phyloP scores from a whole-genome alignment of 768 basidiomycete genomes.

The Collybia nuda region DNA sequence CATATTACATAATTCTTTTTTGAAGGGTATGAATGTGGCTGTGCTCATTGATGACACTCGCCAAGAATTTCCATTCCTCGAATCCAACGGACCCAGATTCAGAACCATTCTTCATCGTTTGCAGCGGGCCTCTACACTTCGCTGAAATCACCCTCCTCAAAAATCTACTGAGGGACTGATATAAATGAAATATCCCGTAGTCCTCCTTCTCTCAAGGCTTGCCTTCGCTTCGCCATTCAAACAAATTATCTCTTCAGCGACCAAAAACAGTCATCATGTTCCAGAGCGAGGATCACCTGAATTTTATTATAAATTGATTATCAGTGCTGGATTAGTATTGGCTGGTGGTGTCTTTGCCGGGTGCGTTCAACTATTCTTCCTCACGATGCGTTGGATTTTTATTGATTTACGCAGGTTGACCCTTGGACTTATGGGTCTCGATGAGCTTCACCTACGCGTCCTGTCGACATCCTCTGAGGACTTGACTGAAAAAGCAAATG shows the following conservation, averaged over 20 bases:
- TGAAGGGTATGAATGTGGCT: too few species aligned
- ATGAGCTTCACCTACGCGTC: slow-evolving; percentile 88
- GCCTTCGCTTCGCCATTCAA: slow-evolving; percentile 10
- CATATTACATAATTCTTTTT: too few species aligned
- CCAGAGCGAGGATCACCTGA: slow-evolving; percentile 50
- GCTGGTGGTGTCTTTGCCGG: slow-evolving; percentile 92
- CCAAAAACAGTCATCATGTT: slow-evolving; percentile 7
- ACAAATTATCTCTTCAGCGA: neutral
- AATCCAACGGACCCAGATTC: too few species aligned
- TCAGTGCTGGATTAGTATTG: slow-evolving; percentile 72
- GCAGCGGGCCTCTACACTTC: too few species aligned
- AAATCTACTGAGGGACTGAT: too few species aligned
- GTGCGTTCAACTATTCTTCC: slow-evolving; percentile 38
- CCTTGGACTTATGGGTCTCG: slow-evolving; percentile 90
- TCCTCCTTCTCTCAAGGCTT: slow-evolving; percentile 6
- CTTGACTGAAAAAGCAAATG: slow-evolving; percentile 62
- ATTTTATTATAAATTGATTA: slow-evolving; percentile 72
- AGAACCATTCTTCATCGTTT: too few species aligned
- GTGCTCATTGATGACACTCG: too few species aligned
- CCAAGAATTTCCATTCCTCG: too few species aligned
- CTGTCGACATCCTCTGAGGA: slow-evolving; percentile 82
- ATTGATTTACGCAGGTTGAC: slow-evolving; percentile 58
- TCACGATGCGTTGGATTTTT: neutral
- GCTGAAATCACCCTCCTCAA: too few species aligned
- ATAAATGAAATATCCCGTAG: slow-evolving; percentile 11